Evolutionary conservation across 2,329 filamentous ascomycete species (phyloP).

Genomic region (Aspergillus spinulosporus): DNA sequence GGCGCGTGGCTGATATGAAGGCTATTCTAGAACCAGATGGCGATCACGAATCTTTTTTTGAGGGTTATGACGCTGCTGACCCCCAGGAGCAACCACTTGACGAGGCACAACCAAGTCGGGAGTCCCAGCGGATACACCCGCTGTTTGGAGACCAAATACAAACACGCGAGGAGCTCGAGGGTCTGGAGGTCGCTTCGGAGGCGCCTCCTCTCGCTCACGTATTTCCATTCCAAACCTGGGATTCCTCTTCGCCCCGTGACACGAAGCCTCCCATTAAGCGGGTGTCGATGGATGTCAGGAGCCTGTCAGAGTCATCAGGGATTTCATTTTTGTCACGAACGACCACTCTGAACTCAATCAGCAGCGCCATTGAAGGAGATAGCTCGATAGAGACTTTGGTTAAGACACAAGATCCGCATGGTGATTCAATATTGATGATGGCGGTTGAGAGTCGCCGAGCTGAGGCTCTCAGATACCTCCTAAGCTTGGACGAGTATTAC

Average conservation of each 20-base stretch:
- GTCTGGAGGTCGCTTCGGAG: slow-evolving; percentile 26
- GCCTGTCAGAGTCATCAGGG: slow-evolving; percentile 81
- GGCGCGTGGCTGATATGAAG: slow-evolving; percentile 72
- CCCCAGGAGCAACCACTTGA: slow-evolving; percentile 37
- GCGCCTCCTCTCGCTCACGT: slow-evolving; percentile 68
- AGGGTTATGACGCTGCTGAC: slow-evolving; percentile 43
- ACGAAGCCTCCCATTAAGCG: slow-evolving; percentile 65
- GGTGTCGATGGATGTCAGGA: slow-evolving; percentile 86
- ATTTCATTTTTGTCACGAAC: slow-evolving; percentile 79
- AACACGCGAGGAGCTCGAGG: slow-evolving; percentile 14
- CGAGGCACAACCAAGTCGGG: slow-evolving; percentile 28
- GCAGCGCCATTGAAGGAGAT: slow-evolving; percentile 77
- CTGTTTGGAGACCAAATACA: slow-evolving; percentile 22
- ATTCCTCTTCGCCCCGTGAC: slow-evolving; percentile 45
- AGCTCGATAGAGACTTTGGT: slow-evolving; percentile 70
- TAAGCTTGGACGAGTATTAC: slow-evolving; percentile 76
- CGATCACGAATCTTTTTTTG: slow-evolving; percentile 42
- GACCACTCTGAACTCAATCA: slow-evolving; percentile 72
- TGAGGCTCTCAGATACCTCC: slow-evolving; percentile 73
- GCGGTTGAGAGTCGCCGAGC: slow-evolving; percentile 71
- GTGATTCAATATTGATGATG: slow-evolving; percentile 89
- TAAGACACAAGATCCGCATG: slow-evolving; percentile 60
- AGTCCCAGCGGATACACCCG: slow-evolving; percentile 24
- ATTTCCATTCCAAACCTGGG: slow-evolving; percentile 79
- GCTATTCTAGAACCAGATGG: slow-evolving; percentile 74